Base-by-base conservation (phyloP, 805 yeast genomes). In the Peterozyma xylosa region DNA sequence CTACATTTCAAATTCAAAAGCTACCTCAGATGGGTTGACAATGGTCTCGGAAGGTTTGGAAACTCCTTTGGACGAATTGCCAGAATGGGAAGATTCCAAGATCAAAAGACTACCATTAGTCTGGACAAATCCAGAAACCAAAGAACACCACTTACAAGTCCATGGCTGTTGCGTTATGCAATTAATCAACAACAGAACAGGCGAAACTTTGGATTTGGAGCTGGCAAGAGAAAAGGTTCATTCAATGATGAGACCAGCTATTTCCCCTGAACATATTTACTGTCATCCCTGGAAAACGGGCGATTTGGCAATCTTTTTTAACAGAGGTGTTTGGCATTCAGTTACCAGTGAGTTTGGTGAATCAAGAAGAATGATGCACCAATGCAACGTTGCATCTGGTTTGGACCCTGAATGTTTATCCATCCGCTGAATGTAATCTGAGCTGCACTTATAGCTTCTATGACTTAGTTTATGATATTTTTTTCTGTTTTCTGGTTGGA, bases 51-150 rank as follows among this genome's bases (percentile, higher is more conserved):
- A 88, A 55, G 84, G 82, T 36, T 79, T 81, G 59, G 96, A 88
- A 59, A 60, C 69, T 45, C 62, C 78, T 2, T 62, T 86, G 16
- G 81, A 79, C 50, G 71, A 84, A 50, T 71, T 88, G 45, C 96
- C 96, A 16, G 74, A 72, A 40, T 88, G 96, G 96, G 95, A 86
- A 57, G 82, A 76, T 44, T 64, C 78, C 35, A 86, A 87, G 61
- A 66, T 88, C 51, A 87, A 87, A 66, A 76, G 68, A 49, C 71
- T 87, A 50, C 96, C 96, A 11, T 68, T 88, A 68, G 95, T 87
- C 3, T 88, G 96, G 96, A 87, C 95, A 5, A 88, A 88, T 59
- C 95, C 95, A 14, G 81, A 82, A 35, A 88, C 96, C 35, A 81
- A 81, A 33, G 73, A 83, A 52, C 93, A 81, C 45, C 95, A 86